These are phyloP conservation scores for Nannizziopsis barbatae DNA, from an alignment of 2,329 filamentous ascomycete species.

Conservation along the genomic window DNA sequence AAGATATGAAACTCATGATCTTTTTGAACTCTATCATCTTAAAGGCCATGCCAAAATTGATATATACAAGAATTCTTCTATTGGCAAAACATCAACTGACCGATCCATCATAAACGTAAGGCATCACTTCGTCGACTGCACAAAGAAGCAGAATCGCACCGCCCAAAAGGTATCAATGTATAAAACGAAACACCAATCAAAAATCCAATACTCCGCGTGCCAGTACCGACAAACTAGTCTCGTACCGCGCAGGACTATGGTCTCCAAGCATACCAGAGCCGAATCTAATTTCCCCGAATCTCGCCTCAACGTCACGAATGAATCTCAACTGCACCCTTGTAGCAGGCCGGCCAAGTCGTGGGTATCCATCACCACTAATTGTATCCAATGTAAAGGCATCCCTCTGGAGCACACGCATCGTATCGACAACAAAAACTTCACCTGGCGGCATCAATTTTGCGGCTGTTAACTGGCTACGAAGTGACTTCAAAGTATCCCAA, in stretches of 20 bases:
- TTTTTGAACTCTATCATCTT: too few species aligned
- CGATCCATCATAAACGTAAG: too few species aligned
- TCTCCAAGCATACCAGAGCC: conserved; percentile 63
- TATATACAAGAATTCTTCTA: too few species aligned
- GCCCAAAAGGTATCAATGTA: neutral
- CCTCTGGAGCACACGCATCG: conserved; percentile 53
- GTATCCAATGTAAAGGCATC: conserved; percentile 48
- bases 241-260: conserved; percentile 64
- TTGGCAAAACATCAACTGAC: too few species aligned
- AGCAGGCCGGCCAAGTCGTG: conserved; percentile 51
- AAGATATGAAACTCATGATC: too few species aligned
- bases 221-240: conserved; percentile 55
- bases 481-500: conserved; percentile 52
- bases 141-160: neutral
- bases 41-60: too few species aligned
- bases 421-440: conserved; percentile 64
- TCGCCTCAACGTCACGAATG: conserved; percentile 56
- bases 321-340: conserved; percentile 59
- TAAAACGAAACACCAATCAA: conserved; percentile 17
- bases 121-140: neutral
- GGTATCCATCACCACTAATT: conserved; percentile 30
- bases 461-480: conserved; percentile 57
- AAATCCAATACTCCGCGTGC: conserved; percentile 36
- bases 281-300: conserved; percentile 61
- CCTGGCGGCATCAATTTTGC: conserved; percentile 63